Evolutionary conservation across 441 rosid species (phyloP).

Genomic region (Raphanus hybrid): DNA sequence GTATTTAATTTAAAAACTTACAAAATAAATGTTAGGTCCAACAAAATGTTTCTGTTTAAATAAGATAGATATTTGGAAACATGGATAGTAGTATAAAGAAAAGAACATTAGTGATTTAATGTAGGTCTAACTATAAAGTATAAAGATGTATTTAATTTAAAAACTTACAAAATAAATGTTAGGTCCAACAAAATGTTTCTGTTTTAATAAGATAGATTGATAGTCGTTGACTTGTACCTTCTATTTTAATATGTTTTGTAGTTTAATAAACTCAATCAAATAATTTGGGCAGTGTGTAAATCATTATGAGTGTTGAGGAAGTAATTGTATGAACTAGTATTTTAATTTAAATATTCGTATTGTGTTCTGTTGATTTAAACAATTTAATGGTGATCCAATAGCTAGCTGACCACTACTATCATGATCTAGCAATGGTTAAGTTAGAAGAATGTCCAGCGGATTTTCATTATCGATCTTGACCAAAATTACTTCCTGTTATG

Average conservation of each 20-base stretch:
- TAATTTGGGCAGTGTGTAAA: slow-evolving; percentile 42
- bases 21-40: no score
- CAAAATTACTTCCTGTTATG: not conserved
- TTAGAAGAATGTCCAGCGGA: not conserved
- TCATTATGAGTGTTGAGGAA: slow-evolving; percentile 41
- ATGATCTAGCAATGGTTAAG: not conserved
- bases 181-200: no score
- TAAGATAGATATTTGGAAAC: no score
- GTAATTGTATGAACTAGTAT: slow-evolving; percentile 13
- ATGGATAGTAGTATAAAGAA: no score
- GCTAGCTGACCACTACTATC: not conserved
- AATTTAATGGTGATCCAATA: not conserved
- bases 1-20: no score
- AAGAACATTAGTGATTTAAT: no score
- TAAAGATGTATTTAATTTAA: no score
- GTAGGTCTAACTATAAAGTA: no score
- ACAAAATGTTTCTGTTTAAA: no score
- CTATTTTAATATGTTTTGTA: not conserved
- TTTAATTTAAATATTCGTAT: not conserved
- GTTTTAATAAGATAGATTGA: no score
- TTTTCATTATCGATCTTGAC: not conserved
- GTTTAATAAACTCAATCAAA: slow-evolving; percentile 7
- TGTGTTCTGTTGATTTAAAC: not conserved
- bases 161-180: no score
- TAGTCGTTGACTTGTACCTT: slow-evolving; percentile 40